Percentiles rank a stretch among this genome's conserved stretches.
Evolutionary conservation across 1,139 yeast genomes (phyloP).

Genomic region (Blastobotrys capitulatus): DNA sequence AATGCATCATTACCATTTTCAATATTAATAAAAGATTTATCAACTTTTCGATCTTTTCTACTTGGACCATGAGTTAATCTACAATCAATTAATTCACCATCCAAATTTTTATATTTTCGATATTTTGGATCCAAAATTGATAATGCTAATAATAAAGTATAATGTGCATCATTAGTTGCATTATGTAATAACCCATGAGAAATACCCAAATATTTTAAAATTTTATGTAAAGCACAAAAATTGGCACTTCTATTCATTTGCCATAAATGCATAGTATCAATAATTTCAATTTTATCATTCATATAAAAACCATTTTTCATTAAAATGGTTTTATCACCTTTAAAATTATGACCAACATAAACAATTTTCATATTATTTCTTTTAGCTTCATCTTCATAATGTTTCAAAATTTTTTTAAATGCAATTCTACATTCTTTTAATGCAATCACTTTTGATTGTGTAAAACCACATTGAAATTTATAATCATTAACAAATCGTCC

Average conservation of each 20-base stretch:
- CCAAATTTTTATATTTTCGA: conserved; percentile 5
- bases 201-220: conserved; percentile 47
- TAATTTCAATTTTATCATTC: conserved; percentile 33
- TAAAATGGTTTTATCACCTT: conserved; percentile 57
- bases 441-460: conserved; percentile 16
- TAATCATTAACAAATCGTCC: conserved; percentile 61
- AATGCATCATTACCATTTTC: not conserved
- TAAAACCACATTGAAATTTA: conserved; percentile 47
- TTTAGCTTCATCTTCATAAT: conserved; percentile 15
- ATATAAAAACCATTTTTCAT: conserved; percentile 42
- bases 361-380: conserved; percentile 27
- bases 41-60: not conserved
- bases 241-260: conserved; percentile 36
- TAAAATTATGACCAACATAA: conserved; percentile 66
- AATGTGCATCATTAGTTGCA: conserved; percentile 81
- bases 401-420: conserved; percentile 13
- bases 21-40: not conserved
- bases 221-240: conserved; percentile 47
- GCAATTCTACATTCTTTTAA: conserved; percentile 17
- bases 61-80: not conserved
- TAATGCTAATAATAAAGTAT: conserved; percentile 51
- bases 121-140: conserved; percentile 48
- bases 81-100: not conserved
- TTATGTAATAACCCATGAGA: conserved; percentile 67
- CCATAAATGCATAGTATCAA: conserved; percentile 55